These are phyloP conservation scores for Teunomyces cretensis DNA, from an alignment of 805 yeast species.

Conservation along the genomic window DNA sequence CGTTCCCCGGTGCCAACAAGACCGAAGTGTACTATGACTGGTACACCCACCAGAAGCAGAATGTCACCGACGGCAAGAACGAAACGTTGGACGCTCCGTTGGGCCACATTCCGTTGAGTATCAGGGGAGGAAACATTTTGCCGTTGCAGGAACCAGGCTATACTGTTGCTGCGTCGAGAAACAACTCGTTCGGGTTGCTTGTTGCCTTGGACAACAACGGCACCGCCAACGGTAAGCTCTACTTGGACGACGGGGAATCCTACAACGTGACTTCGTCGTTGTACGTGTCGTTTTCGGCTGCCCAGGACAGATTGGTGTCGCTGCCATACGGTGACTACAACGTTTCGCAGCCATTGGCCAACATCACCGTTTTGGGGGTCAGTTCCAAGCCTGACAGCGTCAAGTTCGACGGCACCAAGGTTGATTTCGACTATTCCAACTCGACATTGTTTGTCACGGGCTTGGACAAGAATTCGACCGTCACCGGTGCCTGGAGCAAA, in stretches of 20 bases:
- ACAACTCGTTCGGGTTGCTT: constrained; percentile 20
- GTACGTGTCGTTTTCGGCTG: constrained; percentile 16
- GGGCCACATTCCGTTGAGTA: constrained; percentile 24
- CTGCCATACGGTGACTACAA: constrained; percentile 16
- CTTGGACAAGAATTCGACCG: constrained; percentile 13
- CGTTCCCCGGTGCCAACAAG: constrained; percentile 19
- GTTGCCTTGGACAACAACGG: constrained; percentile 20
- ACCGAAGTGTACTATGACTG: constrained; percentile 25
- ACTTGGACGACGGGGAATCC: constrained; percentile 26
- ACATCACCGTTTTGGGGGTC: constrained; percentile 22
- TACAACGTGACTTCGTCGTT: constrained; percentile 14
- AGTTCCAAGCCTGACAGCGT: constrained; percentile 14
- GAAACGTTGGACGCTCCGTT: constrained; percentile 24
- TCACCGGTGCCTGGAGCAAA: constrained; percentile 16
- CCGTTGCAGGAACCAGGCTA: constrained; percentile 25
- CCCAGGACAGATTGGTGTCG: constrained; percentile 9
- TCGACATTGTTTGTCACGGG: constrained; percentile 17
- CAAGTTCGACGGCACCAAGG: constrained; percentile 11
- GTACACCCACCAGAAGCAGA: constrained; percentile 17
- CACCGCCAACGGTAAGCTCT: constrained; percentile 18
- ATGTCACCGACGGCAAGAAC: constrained; percentile 17
- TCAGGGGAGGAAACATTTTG: constrained; percentile 22
- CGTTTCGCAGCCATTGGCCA: constrained; percentile 17
- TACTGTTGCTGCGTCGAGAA: constrained; percentile 20
- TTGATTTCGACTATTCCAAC: constrained; percentile 13